phyloP scores from a whole-genome alignment of 2,329 filamentous ascomycete species.

The Cyphellophora attinorum region DNA sequence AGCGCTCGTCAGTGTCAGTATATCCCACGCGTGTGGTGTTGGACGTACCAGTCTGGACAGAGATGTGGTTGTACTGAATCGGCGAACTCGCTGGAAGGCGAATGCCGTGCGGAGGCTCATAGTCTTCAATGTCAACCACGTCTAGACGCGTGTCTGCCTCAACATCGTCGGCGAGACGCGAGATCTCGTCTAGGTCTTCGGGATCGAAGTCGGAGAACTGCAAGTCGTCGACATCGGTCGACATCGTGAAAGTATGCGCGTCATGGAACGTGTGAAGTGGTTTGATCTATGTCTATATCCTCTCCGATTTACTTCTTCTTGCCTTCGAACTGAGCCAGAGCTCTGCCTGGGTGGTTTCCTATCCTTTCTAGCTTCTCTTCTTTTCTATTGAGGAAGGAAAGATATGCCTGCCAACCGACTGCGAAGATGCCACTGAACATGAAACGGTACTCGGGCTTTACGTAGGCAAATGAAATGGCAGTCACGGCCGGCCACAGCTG shows the following conservation, averaged over 20 bases:
- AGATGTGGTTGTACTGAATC: too few species aligned
- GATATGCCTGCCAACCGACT: conserved; percentile 86
- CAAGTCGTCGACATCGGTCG: conserved; percentile 36
- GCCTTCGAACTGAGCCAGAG: not conserved
- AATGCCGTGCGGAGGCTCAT: conserved; percentile 27
- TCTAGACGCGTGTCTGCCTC: conserved; percentile 16
- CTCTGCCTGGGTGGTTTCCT: not conserved
- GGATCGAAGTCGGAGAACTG: conserved; percentile 55
- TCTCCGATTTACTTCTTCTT: not conserved
- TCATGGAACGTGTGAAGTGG: too few species aligned
- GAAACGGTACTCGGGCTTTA: conserved; percentile 68
- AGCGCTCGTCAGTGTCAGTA: conserved; percentile 20
- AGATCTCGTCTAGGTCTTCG: conserved; percentile 43
- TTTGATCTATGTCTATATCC: too few species aligned
- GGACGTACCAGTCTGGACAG: too few species aligned
- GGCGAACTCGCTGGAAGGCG: conserved; percentile 25
- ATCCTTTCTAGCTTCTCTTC: conserved; percentile 16
- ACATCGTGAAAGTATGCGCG: too few species aligned
- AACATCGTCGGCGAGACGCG: conserved; percentile 40
- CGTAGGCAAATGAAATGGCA: conserved; percentile 76
- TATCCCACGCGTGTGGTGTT: too few species aligned
- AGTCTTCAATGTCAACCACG: conserved; percentile 34
- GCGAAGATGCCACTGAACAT: conserved; percentile 72
- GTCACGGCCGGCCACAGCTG: conserved; percentile 86
- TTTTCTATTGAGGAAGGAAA: conserved; percentile 44